Evolutionary conservation across 805 yeast species (phyloP).

Genomic region (Saccharomycopsis javanensis): DNA sequence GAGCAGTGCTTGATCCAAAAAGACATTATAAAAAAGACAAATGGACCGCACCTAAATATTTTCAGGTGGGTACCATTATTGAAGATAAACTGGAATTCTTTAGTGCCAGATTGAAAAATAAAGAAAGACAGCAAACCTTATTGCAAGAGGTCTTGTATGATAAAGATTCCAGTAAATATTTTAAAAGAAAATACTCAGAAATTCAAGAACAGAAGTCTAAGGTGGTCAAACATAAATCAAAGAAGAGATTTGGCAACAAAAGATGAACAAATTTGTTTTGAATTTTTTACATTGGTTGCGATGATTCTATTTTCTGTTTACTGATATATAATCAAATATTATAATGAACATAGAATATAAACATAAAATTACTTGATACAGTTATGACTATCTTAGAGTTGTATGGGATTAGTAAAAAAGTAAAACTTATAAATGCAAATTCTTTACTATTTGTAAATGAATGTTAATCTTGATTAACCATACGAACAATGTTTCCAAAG

Average conservation of each 20-base stretch:
- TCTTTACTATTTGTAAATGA: too few species aligned
- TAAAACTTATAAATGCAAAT: too few species aligned
- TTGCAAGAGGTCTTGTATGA: slow-evolving; percentile 79
- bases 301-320: not conserved
- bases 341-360: too few species aligned
- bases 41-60: slow-evolving; percentile 66
- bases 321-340: too few species aligned
- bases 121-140: slow-evolving; percentile 66
- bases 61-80: slow-evolving; percentile 82
- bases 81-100: slow-evolving; percentile 76
- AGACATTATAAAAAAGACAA: slow-evolving; percentile 86
- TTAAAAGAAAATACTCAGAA: slow-evolving; percentile 74
- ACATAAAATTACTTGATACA: too few species aligned
- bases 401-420: too few species aligned
- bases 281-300: not conserved
- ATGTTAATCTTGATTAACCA: too few species aligned
- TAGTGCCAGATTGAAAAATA: slow-evolving; percentile 54
- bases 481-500: too few species aligned
- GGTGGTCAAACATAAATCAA: slow-evolving; percentile 22
- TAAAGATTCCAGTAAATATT: slow-evolving; percentile 57
- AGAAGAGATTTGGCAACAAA: slow-evolving; percentile 6
- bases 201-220: slow-evolving; percentile 51
- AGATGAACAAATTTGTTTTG: not conserved
- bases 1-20: slow-evolving; percentile 90
- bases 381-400: too few species aligned